Evolutionary conservation across 305 asterid genomes (phyloP), one percentile per base, ranked within the genome.

Genomic region (Euphrasia arctica): DNA sequence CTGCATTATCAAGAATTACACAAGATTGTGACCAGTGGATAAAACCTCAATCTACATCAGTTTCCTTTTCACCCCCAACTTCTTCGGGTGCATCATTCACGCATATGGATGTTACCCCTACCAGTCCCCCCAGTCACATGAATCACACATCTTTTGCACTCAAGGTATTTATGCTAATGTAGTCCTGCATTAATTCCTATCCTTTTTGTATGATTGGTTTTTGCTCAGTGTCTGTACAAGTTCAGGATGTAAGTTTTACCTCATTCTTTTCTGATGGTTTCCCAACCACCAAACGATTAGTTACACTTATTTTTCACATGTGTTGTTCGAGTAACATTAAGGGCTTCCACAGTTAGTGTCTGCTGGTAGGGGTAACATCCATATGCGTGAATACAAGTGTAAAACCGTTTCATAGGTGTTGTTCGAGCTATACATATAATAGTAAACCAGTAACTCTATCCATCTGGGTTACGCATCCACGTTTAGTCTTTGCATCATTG

Each of bases 11-110:
- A 66, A 87, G 94, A 79, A 77, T 88, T 72, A 70, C 90, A 70
- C 96, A 86, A 71, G 99, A 94, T 65, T 90, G 91, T 73, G 95
- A 90, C 65, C 95, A 86, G 79, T 90, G 97, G 96, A 82, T 86
- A 79, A 88, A 84, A 73, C 88, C 90, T 62, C 85, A 72, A 63
- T 55, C 81, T 55, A 65, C 68, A 11, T 72, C 92, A 70, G 58
- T 66, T 64, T 71, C 90, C 75, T 80, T 83, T 58, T 75, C 88
- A 34, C 74, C 95, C 65, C 83, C 95, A 14, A 72, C 95, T 8
- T 72, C 95, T 8, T 72, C 81, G 36, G 69, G 75, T 73, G 36
- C 90, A 70, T 31, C 95, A 70, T 81, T 86, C 75, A 50, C 81
- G 56, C 95, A 83, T 78, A 78, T 72, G 85, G 99, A 94, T 75